Evolutionary conservation across 257 asterid genomes (phyloP), one percentile per base, ranked within the genome.

Genomic region (Penstemon barbatus): DNA sequence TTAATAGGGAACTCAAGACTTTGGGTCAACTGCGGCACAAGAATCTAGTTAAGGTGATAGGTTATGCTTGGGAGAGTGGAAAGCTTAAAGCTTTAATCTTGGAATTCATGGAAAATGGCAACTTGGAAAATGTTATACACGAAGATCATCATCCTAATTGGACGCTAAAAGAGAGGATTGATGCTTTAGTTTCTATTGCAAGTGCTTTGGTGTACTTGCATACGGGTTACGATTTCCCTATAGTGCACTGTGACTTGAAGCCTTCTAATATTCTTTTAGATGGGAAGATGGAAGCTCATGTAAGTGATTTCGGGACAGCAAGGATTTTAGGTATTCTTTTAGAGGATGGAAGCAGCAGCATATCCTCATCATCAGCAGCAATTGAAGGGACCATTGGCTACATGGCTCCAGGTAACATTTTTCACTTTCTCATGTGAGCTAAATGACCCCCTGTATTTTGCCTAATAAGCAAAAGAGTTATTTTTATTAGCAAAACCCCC

Each of bases 371-470:
- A 45, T 71, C 90, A 36, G 84, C 92, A 4, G 85, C 88, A 7
- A 87, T 92, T 71, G 79, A 87, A 87, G 96, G 98, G 71, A 92
- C 96, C 8, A 92, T 92, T 58, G 98, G 98, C 66, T 92, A 92
- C 92, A 74, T 87, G 65, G 96, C 96, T 57, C 96, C 98, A 78
- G 96, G 98, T 87, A 75, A 68, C 3, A 5, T 6, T 18, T 62
- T 64, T 37, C 12, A 43, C 3, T 25, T 25, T 25, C 33, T 25
- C 3, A 25, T 55, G 0, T 48, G 7, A 6, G 5, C 5, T 5
- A 18, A 10, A 40, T 11, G 7, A 25, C 33, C 33, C 33, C 33
- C 33, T 1, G 33, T 25, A 25, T 25, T 2, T 15, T 15, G 18
- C 33, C 33, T 25, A 15, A 15, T 15, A 0, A 15, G 18, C 18